Percentiles rank a stretch among this genome's conserved stretches.
phyloP scores from a whole-genome alignment of 2,329 filamentous ascomycete genomes.

The Fulvia fulva region DNA sequence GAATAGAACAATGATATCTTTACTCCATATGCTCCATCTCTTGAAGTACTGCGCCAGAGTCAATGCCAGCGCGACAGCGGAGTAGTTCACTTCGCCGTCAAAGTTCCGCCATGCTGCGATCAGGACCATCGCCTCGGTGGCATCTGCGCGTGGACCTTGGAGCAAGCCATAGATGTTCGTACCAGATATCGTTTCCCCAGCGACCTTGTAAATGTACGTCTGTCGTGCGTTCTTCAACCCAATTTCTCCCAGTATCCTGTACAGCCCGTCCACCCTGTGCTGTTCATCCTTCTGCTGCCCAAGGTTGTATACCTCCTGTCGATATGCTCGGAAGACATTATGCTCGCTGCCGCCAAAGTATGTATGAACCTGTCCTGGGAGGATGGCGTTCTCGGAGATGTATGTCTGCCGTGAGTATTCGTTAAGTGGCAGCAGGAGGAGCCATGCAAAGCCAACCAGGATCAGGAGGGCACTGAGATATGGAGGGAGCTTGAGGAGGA shows the following conservation, averaged over 20 bases:
- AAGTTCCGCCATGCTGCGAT: slow-evolving; percentile 86
- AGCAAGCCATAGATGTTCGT: slow-evolving; percentile 93
- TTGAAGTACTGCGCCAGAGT: slow-evolving; percentile 94
- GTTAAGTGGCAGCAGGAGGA: slow-evolving; percentile 83
- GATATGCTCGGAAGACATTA: slow-evolving; percentile 86
- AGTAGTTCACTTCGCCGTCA: slow-evolving; percentile 72
- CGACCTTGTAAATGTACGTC: slow-evolving; percentile 78
- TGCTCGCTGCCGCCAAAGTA: slow-evolving; percentile 97
- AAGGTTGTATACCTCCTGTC: slow-evolving; percentile 71
- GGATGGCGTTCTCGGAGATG: slow-evolving; percentile 92
- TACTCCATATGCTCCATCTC: slow-evolving; percentile 96
- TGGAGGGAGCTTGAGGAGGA: slow-evolving; percentile 76
- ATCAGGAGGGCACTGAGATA: slow-evolving; percentile 85
- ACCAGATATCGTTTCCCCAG: slow-evolving; percentile 68
- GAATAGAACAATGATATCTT: slow-evolving; percentile 92
- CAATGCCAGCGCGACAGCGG: slow-evolving; percentile 80
- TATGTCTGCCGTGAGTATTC: slow-evolving; percentile 90
- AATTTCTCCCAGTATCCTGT: slow-evolving; percentile 68
- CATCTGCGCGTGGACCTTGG: slow-evolving; percentile 89
- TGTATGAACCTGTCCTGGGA: slow-evolving; percentile 94
- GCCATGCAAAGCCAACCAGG: slow-evolving; percentile 79
- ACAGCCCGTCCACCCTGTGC: slow-evolving; percentile 53
- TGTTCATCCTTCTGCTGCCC: slow-evolving; percentile 40
- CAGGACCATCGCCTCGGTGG: slow-evolving; percentile 92
- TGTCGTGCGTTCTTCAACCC: slow-evolving; percentile 87